Base-by-base conservation (phyloP, 1,139 yeast species). In the Kluyveromyces sp. region DNA sequence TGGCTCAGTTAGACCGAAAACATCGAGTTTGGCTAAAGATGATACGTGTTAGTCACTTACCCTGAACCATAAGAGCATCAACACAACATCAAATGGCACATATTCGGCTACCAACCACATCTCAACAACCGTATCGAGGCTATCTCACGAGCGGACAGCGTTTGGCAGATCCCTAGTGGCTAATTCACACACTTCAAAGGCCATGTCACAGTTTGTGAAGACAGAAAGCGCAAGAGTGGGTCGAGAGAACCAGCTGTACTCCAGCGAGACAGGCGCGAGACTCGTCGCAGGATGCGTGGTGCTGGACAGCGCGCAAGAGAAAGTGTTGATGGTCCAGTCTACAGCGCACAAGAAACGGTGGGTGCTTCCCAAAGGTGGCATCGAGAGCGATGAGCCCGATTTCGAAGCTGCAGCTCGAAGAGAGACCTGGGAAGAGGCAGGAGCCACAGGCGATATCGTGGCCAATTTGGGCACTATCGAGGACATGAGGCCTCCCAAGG, bases 371-470 rank as follows among this genome's bases (percentile, higher is more conserved):
- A 94, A 92, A 58, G 99, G 99, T 28, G 99, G 99, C 0, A 80
- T 89, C 43, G 99, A 92, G 63, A 60, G 63, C 35, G 98, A 92
- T 61, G 98, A 92, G 58, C 69, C 75, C 2, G 79, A 77, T 33
- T 62, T 47, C 36, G 44, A 49, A n/a, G 42, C 45, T 6, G 68
- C 86, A 6, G 97, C 97, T 0, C 69, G 74, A 13, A 69, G 99
- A 47, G 98, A 92, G 61, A 85, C 95, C 0, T 92, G 98, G 98
- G 98, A 92, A 64, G 99, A 92, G 63, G 94, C 95, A 0, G 98
- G 98, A 0, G 85, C 83, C 25, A 75, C 75, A 35, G 95, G 96
- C 3, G 67, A 62, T 15, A 71, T 87, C 12, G 54, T 69, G 1
- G 54, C 58, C 39, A 71, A 70, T 47, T 65, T 89, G 37, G 94